Conservation (phyloP, 805 yeast species). For the Brettanomyces nanus region DNA sequence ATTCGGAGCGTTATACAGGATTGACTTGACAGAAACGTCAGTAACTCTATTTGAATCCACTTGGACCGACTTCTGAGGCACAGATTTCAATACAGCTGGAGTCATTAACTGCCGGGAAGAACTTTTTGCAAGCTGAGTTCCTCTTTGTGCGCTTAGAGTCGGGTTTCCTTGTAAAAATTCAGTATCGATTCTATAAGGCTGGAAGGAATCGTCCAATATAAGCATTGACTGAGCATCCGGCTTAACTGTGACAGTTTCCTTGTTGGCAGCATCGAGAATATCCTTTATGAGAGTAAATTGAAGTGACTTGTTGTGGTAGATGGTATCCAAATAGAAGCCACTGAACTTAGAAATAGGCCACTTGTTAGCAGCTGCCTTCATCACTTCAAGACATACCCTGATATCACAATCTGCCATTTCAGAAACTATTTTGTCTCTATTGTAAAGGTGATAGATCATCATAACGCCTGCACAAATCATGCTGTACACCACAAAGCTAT, state of each 20-base stretch:
- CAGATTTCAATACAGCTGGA: background rate
- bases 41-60: slow-evolving; percentile 1
- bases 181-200: background rate
- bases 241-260: background rate
- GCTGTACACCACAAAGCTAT: slow-evolving; percentile 30
- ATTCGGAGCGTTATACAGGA: slow-evolving; percentile 6
- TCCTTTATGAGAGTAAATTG: slow-evolving; percentile 17
- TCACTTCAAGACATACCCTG: slow-evolving; percentile 20
- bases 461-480: slow-evolving; percentile 59
- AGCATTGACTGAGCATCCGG: background rate
- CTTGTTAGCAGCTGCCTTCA: slow-evolving; percentile 36
- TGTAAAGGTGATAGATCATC: slow-evolving; percentile 57
- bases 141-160: slow-evolving; percentile 1
- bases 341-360: slow-evolving; percentile 48
- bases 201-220: background rate
- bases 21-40: slow-evolving; percentile 7
- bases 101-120: background rate
- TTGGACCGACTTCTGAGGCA: background rate
- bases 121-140: background rate
- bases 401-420: slow-evolving; percentile 18
- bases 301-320: slow-evolving; percentile 27
- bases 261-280: slow-evolving; percentile 8
- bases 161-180: background rate
- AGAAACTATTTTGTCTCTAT: slow-evolving; percentile 18
- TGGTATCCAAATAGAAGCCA: slow-evolving; percentile 38